Evolutionary conservation across 805 yeast species (phyloP), one percentile per base, ranked within the genome.

Genomic region (Vanderwaltozyma yarrowii): DNA sequence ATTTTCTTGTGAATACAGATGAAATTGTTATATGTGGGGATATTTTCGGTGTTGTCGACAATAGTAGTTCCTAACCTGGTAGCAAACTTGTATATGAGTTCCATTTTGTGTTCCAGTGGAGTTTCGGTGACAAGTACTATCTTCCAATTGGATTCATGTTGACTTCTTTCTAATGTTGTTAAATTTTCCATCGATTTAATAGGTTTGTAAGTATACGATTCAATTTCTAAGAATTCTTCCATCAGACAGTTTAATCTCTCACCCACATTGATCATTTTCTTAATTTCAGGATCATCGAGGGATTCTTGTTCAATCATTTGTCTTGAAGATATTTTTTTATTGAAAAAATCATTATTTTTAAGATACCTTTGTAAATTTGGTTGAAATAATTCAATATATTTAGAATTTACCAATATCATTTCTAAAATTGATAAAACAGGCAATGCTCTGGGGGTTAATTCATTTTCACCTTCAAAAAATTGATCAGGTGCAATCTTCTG

Each of bases 1-100:
- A 50, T 48, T 24, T 37, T 47, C 23, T 45, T 46, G 21, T 33
- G 33, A 13, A 47, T 36, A 35, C 58, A 51, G n/a, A 33, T 42
- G 17, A 49, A 43, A 21, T 40, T 37, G 18, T 33, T 33, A 18
- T 45, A 34, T 27, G 33, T 40, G 4, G 40, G 38, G 8, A 43
- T 47, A 2, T 45, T 43, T 8, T 44, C 46, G 17, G 49, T 37
- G 13, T 36, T 37, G 4, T 37, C 35, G 13, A 48, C 50, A 31
- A 53, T 32, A 23, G 23, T 15, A 26, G 12, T 20, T 21, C 5
- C 12, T 13, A 17, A 27, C 37, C 10, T 31, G 16, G 5, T 33
- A 38, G 16, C 30, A 14, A 9, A 32, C 10, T 13, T 21, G 11
- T 19, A 32, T 3, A 21, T 21, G 9, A 21, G 9, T 21, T 21